Conservation (phyloP, 106 monocot species). For the Cymbidium sinense region DNA sequence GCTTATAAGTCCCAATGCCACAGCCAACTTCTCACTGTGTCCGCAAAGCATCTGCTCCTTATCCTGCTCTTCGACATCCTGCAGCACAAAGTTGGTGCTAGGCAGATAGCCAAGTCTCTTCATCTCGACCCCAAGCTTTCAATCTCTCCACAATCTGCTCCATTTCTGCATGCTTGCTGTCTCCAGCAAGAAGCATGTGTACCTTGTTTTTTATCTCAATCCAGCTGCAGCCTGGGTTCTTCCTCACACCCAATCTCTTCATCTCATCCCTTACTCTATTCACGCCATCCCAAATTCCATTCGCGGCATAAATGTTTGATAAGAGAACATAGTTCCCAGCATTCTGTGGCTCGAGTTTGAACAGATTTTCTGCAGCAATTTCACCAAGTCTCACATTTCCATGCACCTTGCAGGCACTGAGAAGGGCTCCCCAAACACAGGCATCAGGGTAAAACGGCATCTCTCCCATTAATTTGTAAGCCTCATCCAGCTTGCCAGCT, state of each 20-base stretch:
- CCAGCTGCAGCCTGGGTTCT: conserved; percentile 79
- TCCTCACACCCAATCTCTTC: conserved; percentile 59
- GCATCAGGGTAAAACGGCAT: conserved; percentile 64
- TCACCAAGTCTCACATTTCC: conserved; percentile 53
- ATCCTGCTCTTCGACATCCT: conserved; percentile 90
- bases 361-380: conserved; percentile 66
- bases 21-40: conserved; percentile 82
- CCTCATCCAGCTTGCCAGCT: conserved; percentile 51
- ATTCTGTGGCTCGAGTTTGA: conserved; percentile 64
- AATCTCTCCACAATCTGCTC: conserved; percentile 39
- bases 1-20: conserved; percentile 64
- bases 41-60: conserved; percentile 83
- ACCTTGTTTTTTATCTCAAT: conserved; percentile 70
- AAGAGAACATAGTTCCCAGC: conserved; percentile 78
- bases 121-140: conserved; percentile 51
- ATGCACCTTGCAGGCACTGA: conserved; percentile 64
- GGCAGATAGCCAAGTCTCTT: conserved; percentile 46
- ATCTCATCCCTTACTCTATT: conserved; percentile 45
- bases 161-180: conserved; percentile 59
- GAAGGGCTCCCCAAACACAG: conserved; percentile 79
- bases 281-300: conserved; percentile 50
- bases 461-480: conserved; percentile 40
- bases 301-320: conserved; percentile 72
- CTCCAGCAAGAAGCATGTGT: conserved; percentile 68
- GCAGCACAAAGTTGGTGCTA: conserved; percentile 56